Evolutionary conservation across 2,329 filamentous ascomycete genomes (phyloP).

Genomic region (Didymosphaeria variabile): DNA sequence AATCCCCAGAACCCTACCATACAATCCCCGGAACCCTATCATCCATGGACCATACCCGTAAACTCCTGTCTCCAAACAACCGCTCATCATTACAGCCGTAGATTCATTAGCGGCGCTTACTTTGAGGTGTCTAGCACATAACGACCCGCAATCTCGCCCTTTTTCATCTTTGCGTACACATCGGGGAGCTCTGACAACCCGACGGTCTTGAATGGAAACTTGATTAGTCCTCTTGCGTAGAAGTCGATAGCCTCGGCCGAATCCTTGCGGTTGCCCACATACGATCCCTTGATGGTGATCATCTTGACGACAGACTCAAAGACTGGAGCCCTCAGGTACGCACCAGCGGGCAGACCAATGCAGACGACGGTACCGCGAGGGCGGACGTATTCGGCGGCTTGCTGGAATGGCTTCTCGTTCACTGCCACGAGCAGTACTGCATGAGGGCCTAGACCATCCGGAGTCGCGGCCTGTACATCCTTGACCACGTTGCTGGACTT

Average conservation of each 20-base stretch:
- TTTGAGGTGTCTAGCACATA: slow-evolving; percentile 76
- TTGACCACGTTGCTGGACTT: slow-evolving; percentile 79
- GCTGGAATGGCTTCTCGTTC: slow-evolving; percentile 92
- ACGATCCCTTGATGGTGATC: slow-evolving; percentile 91
- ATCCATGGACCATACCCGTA: too few relatives aligned
- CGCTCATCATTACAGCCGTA: neutral
- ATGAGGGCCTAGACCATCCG: slow-evolving; percentile 84
- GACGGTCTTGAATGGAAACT: slow-evolving; percentile 84
- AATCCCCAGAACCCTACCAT: neutral
- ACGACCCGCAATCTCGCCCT: slow-evolving; percentile 77
- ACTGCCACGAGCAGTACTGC: slow-evolving; percentile 88
- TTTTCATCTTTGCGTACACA: slow-evolving; percentile 76
- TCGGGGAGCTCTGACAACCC: slow-evolving; percentile 80
- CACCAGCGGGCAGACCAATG: slow-evolving; percentile 83
- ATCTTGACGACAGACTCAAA: slow-evolving; percentile 90
- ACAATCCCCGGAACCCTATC: neutral
- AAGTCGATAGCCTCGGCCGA: slow-evolving; percentile 91
- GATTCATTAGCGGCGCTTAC: slow-evolving; percentile 22
- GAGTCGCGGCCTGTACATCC: slow-evolving; percentile 82
- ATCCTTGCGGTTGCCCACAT: slow-evolving; percentile 92
- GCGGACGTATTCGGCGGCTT: slow-evolving; percentile 88
- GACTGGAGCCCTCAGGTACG: slow-evolving; percentile 82
- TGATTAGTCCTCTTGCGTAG: slow-evolving; percentile 83
- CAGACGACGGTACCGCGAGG: slow-evolving; percentile 83
- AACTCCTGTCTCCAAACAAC: neutral